Base-by-base conservation (phyloP, 768 basidiomycete species). In the Tylopilus sp. region DNA sequence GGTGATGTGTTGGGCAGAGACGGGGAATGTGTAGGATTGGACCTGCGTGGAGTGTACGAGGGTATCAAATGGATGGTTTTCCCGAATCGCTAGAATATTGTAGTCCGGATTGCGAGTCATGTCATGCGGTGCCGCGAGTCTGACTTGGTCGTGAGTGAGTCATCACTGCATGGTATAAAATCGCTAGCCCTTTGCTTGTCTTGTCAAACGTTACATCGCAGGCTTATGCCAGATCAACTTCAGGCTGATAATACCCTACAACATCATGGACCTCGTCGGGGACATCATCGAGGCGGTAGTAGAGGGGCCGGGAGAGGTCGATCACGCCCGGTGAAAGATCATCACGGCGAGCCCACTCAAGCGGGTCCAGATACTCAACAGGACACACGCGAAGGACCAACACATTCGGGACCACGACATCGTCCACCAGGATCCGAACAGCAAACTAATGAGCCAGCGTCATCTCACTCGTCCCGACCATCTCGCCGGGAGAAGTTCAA, bases 61-160 rank as follows among this genome's bases (percentile, higher is more conserved):
- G 72, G 73, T 28, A 40, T 81, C 21, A 71, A 68, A 55, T 84
- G 81, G 82, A 55, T 78, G 12, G 14, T 82, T 17, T 83, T 78
- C 60, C 72, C 78, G 53, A 76, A 74, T 57, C 72, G 75, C 17
- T 66, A 45, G 36, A 37, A 37, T 8, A 19, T 19, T 19, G n/a
- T 37, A n/a, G 79, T 19, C 6, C 19, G 29, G 19, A 11, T 14
- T 40, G 9, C 25, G 24, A 41, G 46, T 46, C 47, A 30, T 28
- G 25, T 16, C 1, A 3, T 40, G 12, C 53, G 48, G 43, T 22
- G 16, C 47, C 48, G 52, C n/a, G n/a, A n/a, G n/a, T n/a, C 4
- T n/a, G 7, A n/a, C 6, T n/a, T 12, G 21, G 3, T 33, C 9
- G 41, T 14, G 31, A 1, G 11, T 45, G 57, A 53, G 56, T 58